Evolutionary conservation across 2,329 filamentous ascomycete genomes (phyloP), one percentile per base, ranked within the genome.

Genomic region (Fonsecaea pedrosoi): DNA sequence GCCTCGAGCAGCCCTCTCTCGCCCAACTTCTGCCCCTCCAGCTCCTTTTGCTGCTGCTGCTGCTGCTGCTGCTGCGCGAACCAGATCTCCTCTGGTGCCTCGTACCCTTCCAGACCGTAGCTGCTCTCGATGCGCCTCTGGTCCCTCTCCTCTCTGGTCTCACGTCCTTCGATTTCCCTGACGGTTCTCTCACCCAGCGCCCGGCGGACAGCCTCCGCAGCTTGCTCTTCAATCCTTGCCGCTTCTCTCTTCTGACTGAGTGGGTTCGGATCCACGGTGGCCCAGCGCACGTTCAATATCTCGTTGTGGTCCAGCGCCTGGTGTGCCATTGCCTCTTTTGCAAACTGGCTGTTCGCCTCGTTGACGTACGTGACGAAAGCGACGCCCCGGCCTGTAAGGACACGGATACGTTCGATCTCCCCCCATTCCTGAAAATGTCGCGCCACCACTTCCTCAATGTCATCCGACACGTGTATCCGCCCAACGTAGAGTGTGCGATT

Each of bases 351-450:
- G 73, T 95, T 96, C 50, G 91, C 89, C 76, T 97, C 92, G 76
- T 97, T 97, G 30, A 87, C 86, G 76, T 98, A 98, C 9, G 96
- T 99, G 64, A 99, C 89, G 77, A 99, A 99, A 0, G 90, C 96
- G 21, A 99, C 95, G 62, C 95, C 96, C 48, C 94, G 83, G 0
- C 88, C 89, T 65, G 96, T 97, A 13, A 99, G 82, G 1, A 98
- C 94, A 34, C 95, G 89, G 55, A 90, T 89, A 54, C 95, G 87
- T 77, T 98, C 94, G 58, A 99, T 83, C 74, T 94, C 91, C 0
- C 95, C 95, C 94, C 94, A 99, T 85, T 99, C 95, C 30, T 92
- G 90, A 77, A 98, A 97, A 80, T 99, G 95, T 13, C 96, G 86
- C 35, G 94, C 90, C 5, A 98, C 94, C 40, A 98, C 87, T 80